These are phyloP conservation scores for Penicillium sclerotigenum DNA, from an alignment of 2,329 filamentous ascomycete genomes.

Conservation along the genomic window DNA sequence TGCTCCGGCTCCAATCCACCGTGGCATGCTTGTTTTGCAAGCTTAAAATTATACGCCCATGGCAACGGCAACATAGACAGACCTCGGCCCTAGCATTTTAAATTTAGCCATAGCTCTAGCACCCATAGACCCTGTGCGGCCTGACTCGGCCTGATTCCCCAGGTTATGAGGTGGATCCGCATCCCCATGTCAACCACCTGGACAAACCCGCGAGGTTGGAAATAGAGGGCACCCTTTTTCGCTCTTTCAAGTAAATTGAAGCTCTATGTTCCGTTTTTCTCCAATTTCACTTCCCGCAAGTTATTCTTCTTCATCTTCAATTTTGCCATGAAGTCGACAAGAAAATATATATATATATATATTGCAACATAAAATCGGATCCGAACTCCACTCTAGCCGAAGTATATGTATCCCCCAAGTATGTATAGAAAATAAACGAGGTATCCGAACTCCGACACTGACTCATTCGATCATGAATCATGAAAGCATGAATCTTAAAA, in stretches of 20 bases:
- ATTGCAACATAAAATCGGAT: background rate
- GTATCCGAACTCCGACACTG: background rate
- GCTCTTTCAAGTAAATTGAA: too few species aligned
- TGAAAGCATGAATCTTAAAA: background rate
- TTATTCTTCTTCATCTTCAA: background rate
- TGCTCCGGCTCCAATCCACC: slow-evolving; percentile 25
- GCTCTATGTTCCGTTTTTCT: background rate
- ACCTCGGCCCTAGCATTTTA: background rate
- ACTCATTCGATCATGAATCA: background rate
- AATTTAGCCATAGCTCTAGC: background rate
- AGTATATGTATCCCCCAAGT: background rate
- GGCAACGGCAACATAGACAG: background rate
- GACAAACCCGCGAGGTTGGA: background rate
- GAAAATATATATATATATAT: background rate
- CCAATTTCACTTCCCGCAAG: too few species aligned
- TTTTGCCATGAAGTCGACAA: background rate
- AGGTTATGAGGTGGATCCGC: slow-evolving; percentile 2
- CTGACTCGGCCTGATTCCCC: background rate
- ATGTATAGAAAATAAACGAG: background rate
- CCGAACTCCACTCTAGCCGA: slow-evolving; percentile 3
- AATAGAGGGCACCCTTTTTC: background rate
- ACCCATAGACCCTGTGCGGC: background rate
- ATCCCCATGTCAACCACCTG: background rate
- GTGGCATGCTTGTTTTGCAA: slow-evolving; percentile 14
- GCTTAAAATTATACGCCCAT: background rate